A percentile compares a stretch with the other conserved stretches of the same genome.
Conservation (phyloP, 2,329 filamentous ascomycete genomes). For the Lasiodiplodia theobromae region DNA sequence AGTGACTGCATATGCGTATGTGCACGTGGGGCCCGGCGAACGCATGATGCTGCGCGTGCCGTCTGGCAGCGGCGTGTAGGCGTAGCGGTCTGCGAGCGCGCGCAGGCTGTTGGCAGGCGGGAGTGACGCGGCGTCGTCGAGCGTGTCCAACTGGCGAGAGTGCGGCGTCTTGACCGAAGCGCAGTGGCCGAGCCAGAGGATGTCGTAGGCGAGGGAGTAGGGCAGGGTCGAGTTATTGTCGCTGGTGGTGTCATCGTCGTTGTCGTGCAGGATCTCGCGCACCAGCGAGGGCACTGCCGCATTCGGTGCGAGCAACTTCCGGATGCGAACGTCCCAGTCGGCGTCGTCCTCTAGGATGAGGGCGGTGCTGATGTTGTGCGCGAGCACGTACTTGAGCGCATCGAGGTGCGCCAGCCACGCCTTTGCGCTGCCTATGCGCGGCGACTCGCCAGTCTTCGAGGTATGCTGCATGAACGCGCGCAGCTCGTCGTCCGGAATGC, state of each 20-base stretch:
- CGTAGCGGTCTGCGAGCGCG: conserved; percentile 33
- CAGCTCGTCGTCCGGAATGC: conserved; percentile 19
- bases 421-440: conserved; percentile 13
- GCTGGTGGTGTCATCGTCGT: not conserved
- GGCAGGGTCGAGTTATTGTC: conserved; percentile 34
- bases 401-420: conserved; percentile 29
- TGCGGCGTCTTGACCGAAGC: conserved; percentile 35
- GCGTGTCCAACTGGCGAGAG: conserved; percentile 31
- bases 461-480: conserved; percentile 9
- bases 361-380: conserved; percentile 31
- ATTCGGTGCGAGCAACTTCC: conserved; percentile 31
- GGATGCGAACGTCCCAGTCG: conserved; percentile 37
- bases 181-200: conserved; percentile 48
- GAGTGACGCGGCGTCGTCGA: conserved; percentile 12
- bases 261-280: conserved; percentile 8
- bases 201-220: conserved; percentile 45
- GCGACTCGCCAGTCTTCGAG: conserved; percentile 4
- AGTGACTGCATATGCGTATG: conserved; percentile 32
- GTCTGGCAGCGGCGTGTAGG: conserved; percentile 34
- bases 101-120: conserved; percentile 37
- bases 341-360: conserved; percentile 37
- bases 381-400: conserved; percentile 21
- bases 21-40: conserved; percentile 29
- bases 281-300: conserved; percentile 3
- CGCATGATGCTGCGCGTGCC: conserved; percentile 31